Evolutionary conservation across 139 green algal species (phyloP).

Genomic region (Ostreobium quekettii): DNA sequence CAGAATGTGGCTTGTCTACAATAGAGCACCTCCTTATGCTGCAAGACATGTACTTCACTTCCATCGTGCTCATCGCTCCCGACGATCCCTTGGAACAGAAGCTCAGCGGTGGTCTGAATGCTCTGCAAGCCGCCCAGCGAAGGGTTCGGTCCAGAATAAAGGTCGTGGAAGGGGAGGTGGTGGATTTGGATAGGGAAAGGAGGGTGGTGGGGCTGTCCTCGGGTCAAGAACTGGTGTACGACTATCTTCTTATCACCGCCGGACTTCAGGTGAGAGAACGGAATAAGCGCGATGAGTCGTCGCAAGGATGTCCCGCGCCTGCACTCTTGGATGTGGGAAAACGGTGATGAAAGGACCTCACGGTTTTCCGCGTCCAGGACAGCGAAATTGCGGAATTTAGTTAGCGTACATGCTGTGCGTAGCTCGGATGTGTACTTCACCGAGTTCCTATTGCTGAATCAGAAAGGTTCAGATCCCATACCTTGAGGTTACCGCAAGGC

Average conservation of each 20-base stretch:
- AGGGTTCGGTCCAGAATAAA: conserved; percentile 42
- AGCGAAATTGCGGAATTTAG: too few species aligned
- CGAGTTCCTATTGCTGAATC: too few species aligned
- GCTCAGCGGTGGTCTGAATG: not conserved
- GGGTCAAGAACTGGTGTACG: conserved; percentile 32
- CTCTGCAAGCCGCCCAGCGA: conserved; percentile 18
- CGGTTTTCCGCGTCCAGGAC: too few species aligned
- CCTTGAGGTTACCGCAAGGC: too few species aligned
- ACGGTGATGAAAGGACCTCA: not conserved
- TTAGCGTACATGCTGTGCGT: too few species aligned
- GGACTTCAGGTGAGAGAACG: conserved; percentile 33
- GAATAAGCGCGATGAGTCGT: not conserved
- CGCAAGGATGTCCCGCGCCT: not conserved
- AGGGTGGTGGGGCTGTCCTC: conserved; percentile 33
- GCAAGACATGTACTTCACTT: conserved; percentile 37
- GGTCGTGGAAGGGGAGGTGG: conserved; percentile 44
- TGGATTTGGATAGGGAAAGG: conserved; percentile 33
- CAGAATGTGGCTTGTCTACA: conserved; percentile 43
- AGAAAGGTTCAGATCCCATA: too few species aligned
- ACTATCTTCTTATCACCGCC: conserved; percentile 40
- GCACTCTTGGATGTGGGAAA: not conserved
- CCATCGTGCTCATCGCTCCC: conserved; percentile 50
- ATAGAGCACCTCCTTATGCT: conserved; percentile 54
- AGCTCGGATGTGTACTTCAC: too few species aligned
- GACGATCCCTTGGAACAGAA: conserved; percentile 18